Evolutionary conservation across 495 filamentous ascomycete species (phyloP), one percentile per base, ranked within the genome.

Genomic region (Thermothielavioides terrestris): DNA sequence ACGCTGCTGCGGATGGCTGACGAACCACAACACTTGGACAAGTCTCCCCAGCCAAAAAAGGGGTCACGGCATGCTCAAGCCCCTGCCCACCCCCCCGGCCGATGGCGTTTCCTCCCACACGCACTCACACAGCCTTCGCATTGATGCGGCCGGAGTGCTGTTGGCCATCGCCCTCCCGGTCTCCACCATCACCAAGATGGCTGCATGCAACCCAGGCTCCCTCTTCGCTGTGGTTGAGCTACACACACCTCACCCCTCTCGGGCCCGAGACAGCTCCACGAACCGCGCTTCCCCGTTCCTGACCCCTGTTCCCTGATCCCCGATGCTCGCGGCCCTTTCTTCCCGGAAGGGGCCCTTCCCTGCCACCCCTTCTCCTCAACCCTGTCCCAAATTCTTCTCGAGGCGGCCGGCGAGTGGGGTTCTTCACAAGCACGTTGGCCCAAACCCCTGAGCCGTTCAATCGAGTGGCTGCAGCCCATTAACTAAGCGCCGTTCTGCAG

Each of bases 401-500:
- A 31, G 28, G n/a, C n/a, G n/a, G n/a, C n/a, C n/a, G n/a, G n/a
- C n/a, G n/a, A n/a, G n/a, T n/a, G n/a, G n/a, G n/a, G n/a, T n/a
- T n/a, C n/a, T n/a, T n/a, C n/a, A n/a, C n/a, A n/a, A n/a, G n/a
- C n/a, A n/a, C n/a, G n/a, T n/a, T n/a, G n/a, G n/a, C n/a, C n/a
- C n/a, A n/a, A n/a, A n/a, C n/a, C n/a, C n/a, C n/a, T n/a, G n/a
- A n/a, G n/a, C n/a, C n/a, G n/a, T 10, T 28, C 27, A 10, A 28
- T 30, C 40, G 42, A 44, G 42, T 44, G 27, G 41, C 28, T 3
- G 42, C 42, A 34, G 17, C 2, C 31, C 31, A 17, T 36, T 46
- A n/a, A n/a, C n/a, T n/a, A 46, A 46, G 43, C 43, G 43, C 43
- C 43, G 31, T 8, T 23, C 35, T 46, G 43, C 43, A 26, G 11